phyloP scores from a whole-genome alignment of 2,329 filamentous ascomycete genomes.

The Ascochyta viciae-villosae region DNA sequence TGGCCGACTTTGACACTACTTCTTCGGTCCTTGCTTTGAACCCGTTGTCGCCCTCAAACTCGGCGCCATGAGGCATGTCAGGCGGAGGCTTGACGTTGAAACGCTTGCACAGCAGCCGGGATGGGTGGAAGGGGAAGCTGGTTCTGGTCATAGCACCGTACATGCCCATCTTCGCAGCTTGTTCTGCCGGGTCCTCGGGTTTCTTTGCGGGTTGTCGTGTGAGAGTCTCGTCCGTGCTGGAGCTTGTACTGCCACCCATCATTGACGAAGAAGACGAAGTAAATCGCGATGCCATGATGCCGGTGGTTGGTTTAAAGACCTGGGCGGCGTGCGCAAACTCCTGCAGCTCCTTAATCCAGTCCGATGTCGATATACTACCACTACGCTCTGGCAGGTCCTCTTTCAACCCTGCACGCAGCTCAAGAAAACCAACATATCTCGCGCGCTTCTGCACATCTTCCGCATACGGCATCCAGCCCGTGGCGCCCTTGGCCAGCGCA shows the following conservation, averaged over 20 bases:
- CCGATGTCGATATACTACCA: conserved; percentile 64
- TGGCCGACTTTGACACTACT: conserved; percentile 61
- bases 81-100: conserved; percentile 84
- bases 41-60: conserved; percentile 45
- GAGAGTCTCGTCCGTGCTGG: conserved; percentile 39
- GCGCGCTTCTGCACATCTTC: conserved; percentile 79
- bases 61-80: conserved; percentile 66
- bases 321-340: conserved; percentile 78
- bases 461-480: conserved; percentile 81
- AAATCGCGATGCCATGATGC: conserved; percentile 92
- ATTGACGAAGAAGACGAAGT: conserved; percentile 63
- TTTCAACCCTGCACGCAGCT: conserved; percentile 70
- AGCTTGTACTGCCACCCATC: conserved; percentile 24
- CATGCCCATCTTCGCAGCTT: conserved; percentile 90
- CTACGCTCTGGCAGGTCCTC: conserved; percentile 65
- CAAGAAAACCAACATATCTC: conserved; percentile 84
- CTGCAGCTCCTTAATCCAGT: conserved; percentile 79
- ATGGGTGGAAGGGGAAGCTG: conserved; percentile 76
- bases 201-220: conserved; percentile 62
- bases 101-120: conserved; percentile 87
- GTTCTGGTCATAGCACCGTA: conserved; percentile 87
- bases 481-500: conserved; percentile 57
- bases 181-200: conserved; percentile 77
- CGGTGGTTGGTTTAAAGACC: conserved; percentile 91
- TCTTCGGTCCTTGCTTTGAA: conserved; percentile 47